phyloP scores from a whole-genome alignment of 441 rosid genomes.

The Monsonia emarginata region DNA sequence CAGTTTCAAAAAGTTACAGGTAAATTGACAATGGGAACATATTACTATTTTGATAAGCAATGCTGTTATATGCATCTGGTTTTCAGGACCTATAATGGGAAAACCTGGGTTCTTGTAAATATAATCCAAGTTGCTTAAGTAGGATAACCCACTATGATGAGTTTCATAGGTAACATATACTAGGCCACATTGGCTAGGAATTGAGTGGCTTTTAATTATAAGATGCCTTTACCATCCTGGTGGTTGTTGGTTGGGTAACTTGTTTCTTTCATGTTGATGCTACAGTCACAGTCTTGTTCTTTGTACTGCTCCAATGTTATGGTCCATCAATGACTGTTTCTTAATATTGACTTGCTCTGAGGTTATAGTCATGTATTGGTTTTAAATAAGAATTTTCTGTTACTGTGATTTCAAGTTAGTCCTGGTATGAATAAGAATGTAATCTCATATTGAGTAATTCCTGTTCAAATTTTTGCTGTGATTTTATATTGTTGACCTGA shows the following conservation, averaged over 20 bases:
- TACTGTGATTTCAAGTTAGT: neutral
- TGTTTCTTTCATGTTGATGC: neutral
- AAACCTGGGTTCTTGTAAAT: neutral
- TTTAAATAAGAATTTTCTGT: neutral
- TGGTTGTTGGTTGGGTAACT: neutral
- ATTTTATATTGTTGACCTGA: slow-evolving; percentile 15
- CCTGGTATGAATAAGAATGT: neutral
- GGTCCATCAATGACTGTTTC: neutral
- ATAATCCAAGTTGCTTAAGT: neutral
- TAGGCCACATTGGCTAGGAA: neutral
- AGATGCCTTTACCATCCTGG: neutral
- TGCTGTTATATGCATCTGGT: neutral
- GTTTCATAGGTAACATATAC: neutral
- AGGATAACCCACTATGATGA: neutral
- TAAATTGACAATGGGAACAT: neutral
- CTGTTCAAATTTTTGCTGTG: slow-evolving; percentile 1
- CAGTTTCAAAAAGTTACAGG: neutral
- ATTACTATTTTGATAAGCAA: neutral
- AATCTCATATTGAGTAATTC: neutral
- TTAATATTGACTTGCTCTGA: neutral
- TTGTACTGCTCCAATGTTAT: neutral
- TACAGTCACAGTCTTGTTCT: neutral
- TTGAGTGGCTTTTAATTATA: neutral
- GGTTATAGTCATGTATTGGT: neutral
- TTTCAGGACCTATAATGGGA: neutral